Evolutionary conservation across 2,329 filamentous ascomycete genomes (phyloP).

Genomic region (Venturia carpophila): DNA sequence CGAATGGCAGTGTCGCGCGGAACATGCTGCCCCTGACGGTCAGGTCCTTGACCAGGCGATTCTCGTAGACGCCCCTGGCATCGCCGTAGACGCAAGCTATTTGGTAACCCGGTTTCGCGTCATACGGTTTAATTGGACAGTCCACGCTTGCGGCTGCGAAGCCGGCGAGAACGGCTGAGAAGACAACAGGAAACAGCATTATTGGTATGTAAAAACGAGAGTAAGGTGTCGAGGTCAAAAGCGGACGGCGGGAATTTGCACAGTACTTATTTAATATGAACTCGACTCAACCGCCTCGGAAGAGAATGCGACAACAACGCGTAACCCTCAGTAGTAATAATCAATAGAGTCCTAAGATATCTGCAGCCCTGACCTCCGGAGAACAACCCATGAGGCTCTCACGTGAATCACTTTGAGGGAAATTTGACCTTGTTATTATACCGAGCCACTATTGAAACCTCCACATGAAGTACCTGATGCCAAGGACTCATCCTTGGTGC

Average conservation of each 20-base stretch:
- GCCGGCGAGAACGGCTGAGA: background rate
- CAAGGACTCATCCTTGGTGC: background rate
- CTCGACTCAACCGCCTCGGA: background rate
- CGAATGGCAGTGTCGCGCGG: slow-evolving; percentile 2
- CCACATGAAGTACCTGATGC: background rate
- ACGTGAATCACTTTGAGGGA: background rate
- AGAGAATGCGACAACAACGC: background rate
- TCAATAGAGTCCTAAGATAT: background rate
- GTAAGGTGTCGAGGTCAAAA: background rate
- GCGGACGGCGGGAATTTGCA: background rate
- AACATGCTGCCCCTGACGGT: background rate
- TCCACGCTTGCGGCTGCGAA: background rate
- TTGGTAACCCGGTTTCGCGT: background rate
- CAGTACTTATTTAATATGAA: background rate
- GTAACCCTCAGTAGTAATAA: background rate
- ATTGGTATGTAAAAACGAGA: background rate
- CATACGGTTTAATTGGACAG: slow-evolving; percentile 7
- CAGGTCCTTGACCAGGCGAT: background rate
- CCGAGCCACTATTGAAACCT: background rate
- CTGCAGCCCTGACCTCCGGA: background rate
- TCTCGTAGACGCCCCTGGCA: slow-evolving; percentile 1
- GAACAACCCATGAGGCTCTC: background rate
- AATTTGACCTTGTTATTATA: background rate
- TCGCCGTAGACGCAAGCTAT: slow-evolving; percentile 6
- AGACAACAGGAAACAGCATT: background rate